These are phyloP conservation scores for Nicotiana noctiflora DNA, from an alignment of 257 asterid species.

Conservation along the genomic window DNA sequence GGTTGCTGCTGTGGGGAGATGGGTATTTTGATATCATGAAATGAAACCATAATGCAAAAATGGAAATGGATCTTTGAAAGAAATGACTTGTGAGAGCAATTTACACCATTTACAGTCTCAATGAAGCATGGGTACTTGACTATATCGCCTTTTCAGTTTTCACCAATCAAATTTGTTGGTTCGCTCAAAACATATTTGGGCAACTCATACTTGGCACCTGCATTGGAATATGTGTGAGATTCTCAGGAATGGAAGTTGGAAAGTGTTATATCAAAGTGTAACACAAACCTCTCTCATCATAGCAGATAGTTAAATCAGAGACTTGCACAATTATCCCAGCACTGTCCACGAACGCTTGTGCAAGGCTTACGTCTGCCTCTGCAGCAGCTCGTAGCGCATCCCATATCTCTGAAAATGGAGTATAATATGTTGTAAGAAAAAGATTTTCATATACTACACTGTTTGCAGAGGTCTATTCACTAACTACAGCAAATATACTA, in stretches of 20 bases:
- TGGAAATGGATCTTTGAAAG: constrained; percentile 9
- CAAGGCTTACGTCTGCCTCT: constrained; percentile 49
- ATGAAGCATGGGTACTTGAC: not conserved
- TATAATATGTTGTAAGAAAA: not conserved
- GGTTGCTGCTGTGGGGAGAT: not conserved
- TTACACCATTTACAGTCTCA: constrained; percentile 42
- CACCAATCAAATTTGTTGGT: constrained; percentile 66
- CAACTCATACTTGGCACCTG: constrained; percentile 80
- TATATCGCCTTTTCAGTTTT: constrained; percentile 16
- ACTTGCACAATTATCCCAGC: constrained; percentile 72
- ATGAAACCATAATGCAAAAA: not conserved
- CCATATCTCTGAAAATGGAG: constrained; percentile 53
- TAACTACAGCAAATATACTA: not conserved
- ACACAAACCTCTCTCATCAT: constrained; percentile 72
- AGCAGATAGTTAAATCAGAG: constrained; percentile 79
- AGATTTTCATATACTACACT: not conserved
- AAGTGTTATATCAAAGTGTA: not conserved
- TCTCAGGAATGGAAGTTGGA: not conserved
- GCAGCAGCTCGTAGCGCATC: constrained; percentile 81
- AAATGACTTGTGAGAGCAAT: constrained; percentile 21
- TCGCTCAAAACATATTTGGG: constrained; percentile 78
- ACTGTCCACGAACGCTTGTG: constrained; percentile 52
- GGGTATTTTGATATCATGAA: not conserved
- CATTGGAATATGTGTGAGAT: constrained; percentile 1
- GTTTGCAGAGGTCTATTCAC: not conserved